Evolutionary conservation across 2,329 filamentous ascomycete species (phyloP), one percentile per base, ranked within the genome.

Genomic region (Aureobasidium sp.): DNA sequence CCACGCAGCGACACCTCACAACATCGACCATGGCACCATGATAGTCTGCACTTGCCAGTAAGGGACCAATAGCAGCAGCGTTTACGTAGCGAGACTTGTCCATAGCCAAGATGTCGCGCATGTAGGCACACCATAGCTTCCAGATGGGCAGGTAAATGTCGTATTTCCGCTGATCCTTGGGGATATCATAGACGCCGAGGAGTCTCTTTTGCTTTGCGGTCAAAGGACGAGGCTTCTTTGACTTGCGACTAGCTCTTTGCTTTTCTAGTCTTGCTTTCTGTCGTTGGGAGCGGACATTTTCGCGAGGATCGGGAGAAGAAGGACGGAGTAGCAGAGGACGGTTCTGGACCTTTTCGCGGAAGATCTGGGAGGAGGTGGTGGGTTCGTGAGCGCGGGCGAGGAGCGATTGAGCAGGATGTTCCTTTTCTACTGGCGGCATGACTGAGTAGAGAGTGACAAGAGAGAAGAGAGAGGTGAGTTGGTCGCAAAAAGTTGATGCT

Each of bases 1-100:
- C 86, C 17, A 88, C 84, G 72, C 92, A 97, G 34, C 84, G 78
- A 73, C 91, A 94, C 68, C 92, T 78, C 61, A 93, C 88, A 26
- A 97, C 90, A 76, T 91, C 86, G 23, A 97, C 74, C 67, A 86
- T 79, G 17, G 93, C 92, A 1, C 94, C 94, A 73, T 97, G 92
- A 69, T 91, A 93, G 75, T 99, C 94, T 1, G 92, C 93, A 62
- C 87, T 90, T 48, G 84, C 86, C 37, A 99, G 77, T 74, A 94
- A 89, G 5, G 88, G 76, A 0, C 79, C 88, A 5, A 87, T 89
- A 2, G 87, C 82, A 6, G 75, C 75, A 3, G 83, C 77, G 0
- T 83, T 84, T 20, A 87, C 80, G 0, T 78, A 77, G 65, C 80
- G 80, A 48, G 68, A 67, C 69, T 64, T 66, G 48, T 65, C 62